Evolutionary conservation across 2,329 filamentous ascomycete species (phyloP).

Genomic region (Talaromyces sp.): DNA sequence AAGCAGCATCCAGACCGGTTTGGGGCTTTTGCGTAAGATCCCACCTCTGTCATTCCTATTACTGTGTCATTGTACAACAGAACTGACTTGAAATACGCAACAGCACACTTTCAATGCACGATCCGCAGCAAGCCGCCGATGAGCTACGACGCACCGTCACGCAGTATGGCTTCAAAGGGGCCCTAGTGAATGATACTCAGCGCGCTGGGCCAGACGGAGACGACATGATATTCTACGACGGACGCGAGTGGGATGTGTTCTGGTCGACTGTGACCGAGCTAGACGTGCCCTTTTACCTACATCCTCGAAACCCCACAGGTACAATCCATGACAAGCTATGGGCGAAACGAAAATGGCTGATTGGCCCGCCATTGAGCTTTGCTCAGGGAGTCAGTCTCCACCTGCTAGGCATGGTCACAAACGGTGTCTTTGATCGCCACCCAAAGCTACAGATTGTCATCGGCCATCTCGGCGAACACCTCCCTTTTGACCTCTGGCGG

Average conservation of each 20-base stretch:
- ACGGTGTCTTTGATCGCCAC: conserved; percentile 23
- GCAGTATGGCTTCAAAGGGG: conserved; percentile 53
- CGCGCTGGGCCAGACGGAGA: conserved; percentile 51
- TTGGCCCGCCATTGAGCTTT: conserved; percentile 21
- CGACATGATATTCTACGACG: conserved; percentile 57
- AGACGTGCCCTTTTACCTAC: conserved; percentile 23
- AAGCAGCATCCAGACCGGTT: conserved; percentile 14
- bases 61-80: not conserved
- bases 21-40: conserved; percentile 12
- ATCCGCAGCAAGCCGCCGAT: conserved; percentile 19
- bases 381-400: conserved; percentile 23
- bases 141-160: conserved; percentile 36
- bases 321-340: conserved; percentile 22
- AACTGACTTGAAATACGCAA: not conserved
- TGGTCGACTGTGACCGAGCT: conserved; percentile 19
- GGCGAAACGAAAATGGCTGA: conserved; percentile 20
- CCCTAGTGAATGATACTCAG: conserved; percentile 56
- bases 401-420: conserved; percentile 22
- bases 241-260: conserved; percentile 44
- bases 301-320: conserved; percentile 38
- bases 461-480: conserved; percentile 23
- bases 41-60: not conserved
- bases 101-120: conserved; percentile 18
- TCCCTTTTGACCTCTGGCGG: conserved; percentile 19
- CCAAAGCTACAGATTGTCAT: conserved; percentile 23